Percentiles rank a stretch among this genome's conserved stretches.
These are phyloP conservation scores for Selaginella tamariscina DNA, from an alignment of 75 land plant genomes.

Conservation along the genomic window DNA sequence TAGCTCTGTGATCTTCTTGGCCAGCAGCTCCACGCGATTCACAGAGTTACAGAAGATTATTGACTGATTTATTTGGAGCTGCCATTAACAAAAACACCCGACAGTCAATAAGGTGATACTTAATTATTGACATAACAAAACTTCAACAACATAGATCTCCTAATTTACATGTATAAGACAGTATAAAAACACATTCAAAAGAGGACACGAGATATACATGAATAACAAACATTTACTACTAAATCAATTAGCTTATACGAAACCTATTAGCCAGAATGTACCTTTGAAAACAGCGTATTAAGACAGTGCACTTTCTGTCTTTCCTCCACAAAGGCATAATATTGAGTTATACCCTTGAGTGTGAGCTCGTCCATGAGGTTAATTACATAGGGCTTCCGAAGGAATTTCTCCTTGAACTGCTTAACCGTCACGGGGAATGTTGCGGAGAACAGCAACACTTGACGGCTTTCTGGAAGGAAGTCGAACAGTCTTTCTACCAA, in stretches of 20 bases:
- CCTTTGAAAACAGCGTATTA: conserved; percentile 94
- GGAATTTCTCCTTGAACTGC: conserved; percentile 77
- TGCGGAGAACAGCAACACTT: conserved; percentile 77
- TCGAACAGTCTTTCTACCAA: conserved; percentile 64
- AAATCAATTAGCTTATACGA: too few relatives aligned
- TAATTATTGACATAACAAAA: too few relatives aligned
- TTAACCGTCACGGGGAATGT: conserved; percentile 99
- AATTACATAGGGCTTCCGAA: conserved; percentile 73
- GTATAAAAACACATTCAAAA: too few relatives aligned
- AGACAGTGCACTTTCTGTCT: conserved; percentile 95
- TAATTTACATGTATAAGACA: too few relatives aligned
- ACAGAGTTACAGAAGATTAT: conserved; percentile 97
- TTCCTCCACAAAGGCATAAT: conserved; percentile 93
- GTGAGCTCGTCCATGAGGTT: conserved; percentile 97
- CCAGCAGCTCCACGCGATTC: conserved; percentile 92
- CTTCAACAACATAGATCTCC: too few relatives aligned
- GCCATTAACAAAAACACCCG: conserved; percentile 18
- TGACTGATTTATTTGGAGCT: conserved; percentile 96
- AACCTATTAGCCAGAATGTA: conserved; percentile 15
- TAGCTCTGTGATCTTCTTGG: conserved; percentile 91
- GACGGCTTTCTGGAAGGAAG: conserved; percentile 65
- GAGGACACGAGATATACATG: too few relatives aligned
- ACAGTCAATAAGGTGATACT: too few relatives aligned
- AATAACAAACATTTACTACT: too few relatives aligned
- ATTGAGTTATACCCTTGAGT: conserved; percentile 93